Percentiles rank a stretch among this genome's conserved stretches.
Conservation (phyloP, 768 basidiomycete species). For the Tricholoma sp. region DNA sequence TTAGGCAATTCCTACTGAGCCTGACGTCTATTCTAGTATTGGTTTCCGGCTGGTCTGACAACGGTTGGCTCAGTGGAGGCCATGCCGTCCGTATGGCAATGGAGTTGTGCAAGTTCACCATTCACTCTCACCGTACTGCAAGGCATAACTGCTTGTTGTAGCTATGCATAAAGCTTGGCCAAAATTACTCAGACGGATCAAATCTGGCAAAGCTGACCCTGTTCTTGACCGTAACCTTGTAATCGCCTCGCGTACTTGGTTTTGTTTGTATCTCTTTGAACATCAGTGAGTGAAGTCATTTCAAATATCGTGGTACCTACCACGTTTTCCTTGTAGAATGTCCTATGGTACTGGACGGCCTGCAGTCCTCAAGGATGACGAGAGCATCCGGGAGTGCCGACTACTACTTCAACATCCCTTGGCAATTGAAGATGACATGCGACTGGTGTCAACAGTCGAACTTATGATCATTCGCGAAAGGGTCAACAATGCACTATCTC, state of each 20-base stretch:
- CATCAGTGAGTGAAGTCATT: slow-evolving; percentile 65
- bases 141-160: slow-evolving; percentile 21
- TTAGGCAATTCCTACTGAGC: neutral
- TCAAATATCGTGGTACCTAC: neutral
- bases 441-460: slow-evolving; percentile 91
- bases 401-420: slow-evolving; percentile 81
- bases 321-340: slow-evolving; percentile 43
- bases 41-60: slow-evolving; percentile 92
- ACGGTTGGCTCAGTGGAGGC: slow-evolving; percentile 92
- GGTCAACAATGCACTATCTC: slow-evolving; percentile 77
- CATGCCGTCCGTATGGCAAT: slow-evolving; percentile 98
- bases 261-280: slow-evolving; percentile 90
- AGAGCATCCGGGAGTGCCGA: slow-evolving; percentile 80
- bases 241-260: slow-evolving; percentile 84
- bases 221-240: slow-evolving; percentile 75
- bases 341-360: slow-evolving; percentile 94
- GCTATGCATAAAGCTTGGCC: slow-evolving; percentile 94
- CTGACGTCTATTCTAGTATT: slow-evolving; percentile 48
- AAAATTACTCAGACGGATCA: slow-evolving; percentile 72
- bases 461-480: slow-evolving; percentile 86
- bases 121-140: neutral
- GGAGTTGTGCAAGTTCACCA: slow-evolving; percentile 67
- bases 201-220: slow-evolving; percentile 51
- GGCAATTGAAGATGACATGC: slow-evolving; percentile 90
- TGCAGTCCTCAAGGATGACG: slow-evolving; percentile 88